These are phyloP conservation scores for Pythium sukuiense DNA, from an alignment of 352 stramenopile species.

Conservation along the genomic window DNA sequence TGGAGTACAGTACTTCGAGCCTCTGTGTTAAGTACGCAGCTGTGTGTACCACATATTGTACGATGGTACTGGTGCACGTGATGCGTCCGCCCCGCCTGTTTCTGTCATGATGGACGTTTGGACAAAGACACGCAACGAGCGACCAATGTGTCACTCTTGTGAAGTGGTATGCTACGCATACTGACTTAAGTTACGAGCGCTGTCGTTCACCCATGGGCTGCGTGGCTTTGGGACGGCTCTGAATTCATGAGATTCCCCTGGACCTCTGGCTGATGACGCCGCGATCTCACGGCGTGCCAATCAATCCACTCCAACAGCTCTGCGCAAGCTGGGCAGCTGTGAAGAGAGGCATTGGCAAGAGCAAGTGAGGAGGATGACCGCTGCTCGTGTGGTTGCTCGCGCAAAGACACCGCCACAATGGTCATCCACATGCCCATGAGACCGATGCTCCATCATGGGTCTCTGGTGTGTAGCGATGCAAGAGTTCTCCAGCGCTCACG, in stretches of 20 bases:
- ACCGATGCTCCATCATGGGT: background rate
- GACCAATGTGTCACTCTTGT: constrained; percentile 1
- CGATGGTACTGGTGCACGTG: background rate
- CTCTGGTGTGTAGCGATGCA: background rate
- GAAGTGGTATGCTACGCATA: constrained; percentile 1
- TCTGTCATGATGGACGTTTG: constrained; percentile 20
- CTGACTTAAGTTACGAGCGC: constrained; percentile 9
- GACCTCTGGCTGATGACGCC: background rate
- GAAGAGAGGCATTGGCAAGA: background rate
- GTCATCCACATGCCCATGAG: background rate
- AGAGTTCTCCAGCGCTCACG: background rate
- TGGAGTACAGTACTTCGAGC: background rate
- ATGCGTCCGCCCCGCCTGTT: background rate
- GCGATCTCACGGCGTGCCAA: background rate
- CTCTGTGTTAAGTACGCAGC: constrained; percentile 9
- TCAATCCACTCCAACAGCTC: background rate
- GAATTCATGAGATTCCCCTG: background rate
- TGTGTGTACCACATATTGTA: constrained; percentile 8
- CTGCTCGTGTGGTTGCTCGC: background rate
- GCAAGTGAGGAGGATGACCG: background rate
- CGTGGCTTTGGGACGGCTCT: constrained; percentile 24
- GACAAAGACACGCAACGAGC: constrained; percentile 20
- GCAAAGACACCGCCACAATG: constrained; percentile 1
- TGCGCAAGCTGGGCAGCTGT: background rate
- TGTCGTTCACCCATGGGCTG: constrained; percentile 23